Evolutionary conservation across 2,329 filamentous ascomycete genomes (phyloP).

Genomic region (Botrytis galanthina): DNA sequence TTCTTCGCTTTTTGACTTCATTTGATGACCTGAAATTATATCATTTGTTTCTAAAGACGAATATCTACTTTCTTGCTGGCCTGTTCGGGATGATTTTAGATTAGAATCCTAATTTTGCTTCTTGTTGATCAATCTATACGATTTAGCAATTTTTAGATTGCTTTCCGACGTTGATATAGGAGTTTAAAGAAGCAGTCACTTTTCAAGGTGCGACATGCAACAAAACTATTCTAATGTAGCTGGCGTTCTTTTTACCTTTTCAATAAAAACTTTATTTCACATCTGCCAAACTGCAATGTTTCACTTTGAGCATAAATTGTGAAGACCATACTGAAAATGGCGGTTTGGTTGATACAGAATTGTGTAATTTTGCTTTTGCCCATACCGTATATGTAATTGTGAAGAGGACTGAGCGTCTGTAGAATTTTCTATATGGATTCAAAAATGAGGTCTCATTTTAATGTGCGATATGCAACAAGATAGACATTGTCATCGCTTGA

Average conservation of each 20-base stretch:
- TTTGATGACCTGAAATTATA: background rate
- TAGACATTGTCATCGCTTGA: background rate
- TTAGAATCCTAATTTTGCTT: background rate
- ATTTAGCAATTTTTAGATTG: background rate
- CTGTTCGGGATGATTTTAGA: background rate
- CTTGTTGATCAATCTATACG: background rate
- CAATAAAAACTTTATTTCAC: background rate
- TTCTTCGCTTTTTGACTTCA: background rate
- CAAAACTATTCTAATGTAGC: background rate
- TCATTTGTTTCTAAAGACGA: background rate
- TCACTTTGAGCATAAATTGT: background rate
- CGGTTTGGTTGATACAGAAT: background rate
- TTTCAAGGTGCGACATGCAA: background rate
- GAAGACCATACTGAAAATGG: background rate
- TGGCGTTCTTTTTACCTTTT: background rate
- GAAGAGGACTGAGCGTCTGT: too few species aligned
- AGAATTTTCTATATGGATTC: background rate
- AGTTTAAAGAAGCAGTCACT: too few species aligned
- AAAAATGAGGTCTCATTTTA: background rate
- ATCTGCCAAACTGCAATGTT: background rate
- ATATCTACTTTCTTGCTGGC: background rate
- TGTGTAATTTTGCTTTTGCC: background rate
- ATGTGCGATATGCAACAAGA: background rate
- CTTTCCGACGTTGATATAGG: accelerated
- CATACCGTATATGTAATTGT: background rate